phyloP scores from a whole-genome alignment of 2,329 filamentous ascomycete species.

The Pseudocercospora cruenta region DNA sequence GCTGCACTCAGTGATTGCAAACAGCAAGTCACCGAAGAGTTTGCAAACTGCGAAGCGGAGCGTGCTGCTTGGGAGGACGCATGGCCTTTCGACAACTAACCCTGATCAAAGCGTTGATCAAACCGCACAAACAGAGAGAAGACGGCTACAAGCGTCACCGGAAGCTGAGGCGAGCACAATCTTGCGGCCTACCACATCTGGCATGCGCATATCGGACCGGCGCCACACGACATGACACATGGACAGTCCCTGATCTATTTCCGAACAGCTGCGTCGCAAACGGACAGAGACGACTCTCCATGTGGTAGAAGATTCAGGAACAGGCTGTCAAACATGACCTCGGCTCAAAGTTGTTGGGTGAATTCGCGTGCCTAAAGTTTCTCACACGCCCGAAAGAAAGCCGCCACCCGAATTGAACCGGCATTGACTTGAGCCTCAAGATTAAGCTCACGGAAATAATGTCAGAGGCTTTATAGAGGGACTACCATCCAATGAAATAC shows the following conservation, averaged over 20 bases:
- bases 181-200: not conserved
- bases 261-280: not conserved
- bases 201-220: not conserved
- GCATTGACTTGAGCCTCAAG: slow-evolving; percentile 1
- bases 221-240: not conserved
- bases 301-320: slow-evolving; percentile 2
- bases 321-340: not conserved
- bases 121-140: no score
- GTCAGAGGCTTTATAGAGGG: not conserved
- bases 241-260: slow-evolving; percentile 1
- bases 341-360: slow-evolving; percentile 1
- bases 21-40: slow-evolving; percentile 20
- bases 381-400: slow-evolving; percentile 8
- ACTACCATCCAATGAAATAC: not conserved
- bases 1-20: slow-evolving; percentile 10
- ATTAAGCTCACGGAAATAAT: not conserved
- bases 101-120: no score
- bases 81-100: slow-evolving; percentile 16
- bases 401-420: slow-evolving; percentile 4
- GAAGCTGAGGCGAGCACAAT: not conserved
- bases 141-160: no score
- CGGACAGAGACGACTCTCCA: not conserved
- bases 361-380: slow-evolving; percentile 7
- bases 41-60: slow-evolving; percentile 17
- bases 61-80: slow-evolving; percentile 12